These are phyloP conservation scores for Xylariaceae sp. DNA, from an alignment of 2,329 filamentous ascomycete species.

Conservation along the genomic window DNA sequence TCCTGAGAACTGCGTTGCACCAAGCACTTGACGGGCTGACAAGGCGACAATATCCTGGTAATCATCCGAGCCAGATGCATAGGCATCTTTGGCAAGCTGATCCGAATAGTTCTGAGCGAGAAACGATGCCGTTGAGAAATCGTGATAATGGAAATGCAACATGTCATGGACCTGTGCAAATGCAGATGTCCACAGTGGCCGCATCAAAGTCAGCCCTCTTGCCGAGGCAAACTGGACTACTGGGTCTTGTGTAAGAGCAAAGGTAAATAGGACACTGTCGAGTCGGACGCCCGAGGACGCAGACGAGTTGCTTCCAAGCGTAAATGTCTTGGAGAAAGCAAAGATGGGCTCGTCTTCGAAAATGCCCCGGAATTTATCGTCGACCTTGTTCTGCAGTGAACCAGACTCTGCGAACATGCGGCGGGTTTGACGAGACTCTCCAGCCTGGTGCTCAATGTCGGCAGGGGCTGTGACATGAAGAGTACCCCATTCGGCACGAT, in stretches of 20 bases:
- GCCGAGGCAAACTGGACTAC: slow-evolving; percentile 77
- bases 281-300: slow-evolving; percentile 28
- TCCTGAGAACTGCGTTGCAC: slow-evolving; percentile 72
- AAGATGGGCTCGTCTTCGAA: slow-evolving; percentile 80
- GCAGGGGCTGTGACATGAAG: slow-evolving; percentile 72
- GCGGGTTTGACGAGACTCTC: slow-evolving; percentile 63
- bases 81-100: slow-evolving; percentile 68
- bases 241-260: slow-evolving; percentile 74
- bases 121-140: slow-evolving; percentile 61
- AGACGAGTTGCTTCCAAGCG: slow-evolving; percentile 38
- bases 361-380: slow-evolving; percentile 65
- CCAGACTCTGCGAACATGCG: slow-evolving; percentile 68
- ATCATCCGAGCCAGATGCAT: slow-evolving; percentile 68
- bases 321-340: slow-evolving; percentile 69
- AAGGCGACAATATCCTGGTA: slow-evolving; percentile 77
- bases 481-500: slow-evolving; percentile 81
- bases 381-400: slow-evolving; percentile 63
- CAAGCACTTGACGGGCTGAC: slow-evolving; percentile 76
- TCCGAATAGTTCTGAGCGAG: slow-evolving; percentile 72
- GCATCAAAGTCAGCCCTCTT: slow-evolving; percentile 73
- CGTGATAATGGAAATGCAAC: slow-evolving; percentile 71
- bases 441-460: slow-evolving; percentile 67
- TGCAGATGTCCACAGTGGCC: slow-evolving; percentile 76
- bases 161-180: slow-evolving; percentile 63
- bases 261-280: slow-evolving; percentile 69